These are phyloP conservation scores for Gymnopilus junonius DNA, from an alignment of 768 basidiomycete genomes.

Conservation along the genomic window DNA sequence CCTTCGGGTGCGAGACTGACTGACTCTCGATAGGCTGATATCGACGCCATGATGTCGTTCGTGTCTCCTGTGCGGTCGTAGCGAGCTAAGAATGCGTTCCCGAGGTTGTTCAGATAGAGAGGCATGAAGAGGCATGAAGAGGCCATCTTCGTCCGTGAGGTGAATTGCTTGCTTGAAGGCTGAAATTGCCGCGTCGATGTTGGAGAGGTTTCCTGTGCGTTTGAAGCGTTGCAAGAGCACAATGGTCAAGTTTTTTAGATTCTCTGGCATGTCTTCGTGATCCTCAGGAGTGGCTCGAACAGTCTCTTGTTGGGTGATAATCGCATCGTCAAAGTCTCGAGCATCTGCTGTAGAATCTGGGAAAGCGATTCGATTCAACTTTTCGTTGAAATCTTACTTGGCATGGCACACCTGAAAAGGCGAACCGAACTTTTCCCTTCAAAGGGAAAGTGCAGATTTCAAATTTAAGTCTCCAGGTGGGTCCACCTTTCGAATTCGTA, in stretches of 20 bases:
- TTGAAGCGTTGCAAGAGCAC: constrained; percentile 7
- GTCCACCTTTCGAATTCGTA: background rate
- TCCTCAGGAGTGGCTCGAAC: background rate
- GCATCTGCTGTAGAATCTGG: background rate
- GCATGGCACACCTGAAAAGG: background rate
- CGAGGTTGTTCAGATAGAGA: background rate
- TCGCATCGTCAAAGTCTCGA: background rate
- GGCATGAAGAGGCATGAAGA: background rate
- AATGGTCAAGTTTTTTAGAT: background rate
- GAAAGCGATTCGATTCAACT: background rate
- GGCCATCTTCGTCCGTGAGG: background rate
- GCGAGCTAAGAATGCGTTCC: background rate
- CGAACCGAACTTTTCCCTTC: background rate
- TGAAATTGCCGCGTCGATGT: constrained; percentile 20
- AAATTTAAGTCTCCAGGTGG: background rate
- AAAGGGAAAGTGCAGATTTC: background rate
- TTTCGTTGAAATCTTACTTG: background rate
- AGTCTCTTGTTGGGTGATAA: constrained; percentile 3
- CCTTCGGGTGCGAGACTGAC: constrained; percentile 25
- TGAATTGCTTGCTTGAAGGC: constrained; percentile 8
- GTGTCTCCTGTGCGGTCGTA: background rate
- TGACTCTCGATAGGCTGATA: constrained; percentile 18
- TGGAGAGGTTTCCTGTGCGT: constrained; percentile 7
- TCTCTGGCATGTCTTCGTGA: background rate
- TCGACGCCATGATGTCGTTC: background rate